A percentile compares a stretch with the other conserved stretches of the same genome.
These are phyloP conservation scores for Yarrowia bubula DNA, from an alignment of 805 yeast genomes.

Conservation along the genomic window DNA sequence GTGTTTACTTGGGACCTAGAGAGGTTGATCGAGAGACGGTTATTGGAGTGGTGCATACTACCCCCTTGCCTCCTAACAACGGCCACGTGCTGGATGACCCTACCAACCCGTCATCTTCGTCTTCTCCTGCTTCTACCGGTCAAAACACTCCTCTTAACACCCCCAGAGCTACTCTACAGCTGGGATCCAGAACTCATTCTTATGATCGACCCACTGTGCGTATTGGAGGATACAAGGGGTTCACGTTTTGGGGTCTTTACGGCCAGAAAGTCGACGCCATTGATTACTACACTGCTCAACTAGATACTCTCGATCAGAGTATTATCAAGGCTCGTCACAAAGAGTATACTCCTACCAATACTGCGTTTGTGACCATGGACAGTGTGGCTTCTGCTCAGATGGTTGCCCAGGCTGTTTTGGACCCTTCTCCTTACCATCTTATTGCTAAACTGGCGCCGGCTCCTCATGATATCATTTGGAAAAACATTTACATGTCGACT, in stretches of 20 bases:
- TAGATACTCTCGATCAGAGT: slow-evolving; percentile 67
- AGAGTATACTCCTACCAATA: slow-evolving; percentile 78
- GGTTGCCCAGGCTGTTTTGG: slow-evolving; percentile 93
- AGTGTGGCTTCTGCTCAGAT: slow-evolving; percentile 93
- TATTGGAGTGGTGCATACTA: neutral
- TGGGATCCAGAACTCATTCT: slow-evolving; percentile 33
- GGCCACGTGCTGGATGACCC: neutral
- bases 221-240: slow-evolving; percentile 43
- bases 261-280: slow-evolving; percentile 81
- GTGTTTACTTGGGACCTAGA: slow-evolving; percentile 53
- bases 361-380: slow-evolving; percentile 93
- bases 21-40: slow-evolving; percentile 16
- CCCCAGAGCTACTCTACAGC: slow-evolving; percentile 28
- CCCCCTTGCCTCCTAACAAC: neutral
- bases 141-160: neutral
- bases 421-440: slow-evolving; percentile 80
- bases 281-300: slow-evolving; percentile 65
- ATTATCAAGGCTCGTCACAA: slow-evolving; percentile 62
- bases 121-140: neutral
- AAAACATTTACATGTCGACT: slow-evolving; percentile 76
- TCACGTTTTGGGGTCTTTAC: slow-evolving; percentile 50
- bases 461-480: slow-evolving; percentile 94
- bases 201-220: slow-evolving; percentile 60
- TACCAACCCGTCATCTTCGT: neutral
- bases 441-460: slow-evolving; percentile 90